Base-by-base conservation (phyloP, 2,329 filamentous ascomycete species). In the Teratosphaeria nubilosa region DNA sequence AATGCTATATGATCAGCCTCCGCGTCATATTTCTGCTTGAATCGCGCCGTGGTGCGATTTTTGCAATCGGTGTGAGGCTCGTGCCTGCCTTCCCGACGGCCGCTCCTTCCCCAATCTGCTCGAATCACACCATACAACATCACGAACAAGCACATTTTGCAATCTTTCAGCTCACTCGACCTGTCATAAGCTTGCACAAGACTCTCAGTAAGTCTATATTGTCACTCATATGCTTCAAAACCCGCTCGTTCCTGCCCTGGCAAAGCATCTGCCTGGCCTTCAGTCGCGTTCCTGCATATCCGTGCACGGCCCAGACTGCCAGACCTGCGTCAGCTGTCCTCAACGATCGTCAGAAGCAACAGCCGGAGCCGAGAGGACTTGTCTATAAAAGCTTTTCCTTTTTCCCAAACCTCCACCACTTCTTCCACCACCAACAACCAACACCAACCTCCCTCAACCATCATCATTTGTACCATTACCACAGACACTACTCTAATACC, bases 371-470 rank as follows among this genome's bases (percentile, higher is more conserved):
- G 41, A 48, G 37, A 10, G 41, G 5, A 6, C n/a, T n/a, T 48
- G 9, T 48, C 41, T 48, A 48, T 48, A 48, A 48, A 48, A 48
- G n/a, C 20, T 48, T 22, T 41, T 56, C 52, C 51, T 51, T 58
- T 50, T 56, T 34, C 34, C 27, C 34, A 24, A 30, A 30, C 41
- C 50, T 48, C 22, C 54, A 53, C 51, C 45, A 27, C 45, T 52
- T 54, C 41, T 22, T 57, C 56, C 50, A 57, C 59, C 55, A 57
- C 55, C 57, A 59, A 25, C 57, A 54, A 45, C 32, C 56, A 50
- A 45, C 59, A 25, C 51, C 32, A 52, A 31, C 52, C 50, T 48
- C 34, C 54, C 56, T 51, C 41, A 27, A 55, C 56, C 50, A 55
- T 53, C 57, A 53, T 53, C 57, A 59, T 20, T 27, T 37, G 24